Conservation (phyloP, 2,329 filamentous ascomycete genomes). For the Fusarium oxysporum region DNA sequence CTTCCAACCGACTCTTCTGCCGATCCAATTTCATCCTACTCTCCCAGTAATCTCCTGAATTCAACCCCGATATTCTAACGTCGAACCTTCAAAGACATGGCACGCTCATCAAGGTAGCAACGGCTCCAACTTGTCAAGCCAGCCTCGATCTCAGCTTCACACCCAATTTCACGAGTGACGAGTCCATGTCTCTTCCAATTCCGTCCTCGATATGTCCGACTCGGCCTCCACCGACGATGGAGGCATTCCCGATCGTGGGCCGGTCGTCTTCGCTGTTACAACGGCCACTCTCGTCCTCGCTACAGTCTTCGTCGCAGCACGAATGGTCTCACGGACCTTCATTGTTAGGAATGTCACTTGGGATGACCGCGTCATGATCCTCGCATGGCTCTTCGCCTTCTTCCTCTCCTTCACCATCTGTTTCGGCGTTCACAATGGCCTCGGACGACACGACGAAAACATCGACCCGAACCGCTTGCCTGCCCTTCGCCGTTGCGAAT, state of each 20-base stretch:
- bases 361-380: constrained; percentile 85
- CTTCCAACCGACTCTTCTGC: not conserved
- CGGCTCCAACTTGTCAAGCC: constrained; percentile 33
- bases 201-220: constrained; percentile 44
- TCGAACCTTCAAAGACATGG: constrained; percentile 38
- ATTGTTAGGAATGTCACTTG: constrained; percentile 78
- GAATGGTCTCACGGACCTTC: constrained; percentile 77
- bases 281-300: constrained; percentile 75
- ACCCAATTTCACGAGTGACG: constrained; percentile 32
- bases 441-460: constrained; percentile 75
- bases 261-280: constrained; percentile 77
- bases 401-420: constrained; percentile 76
- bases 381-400: constrained; percentile 80
- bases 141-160: constrained; percentile 11
- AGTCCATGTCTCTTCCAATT: constrained; percentile 40
- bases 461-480: constrained; percentile 63
- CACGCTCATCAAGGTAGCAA: constrained; percentile 27
- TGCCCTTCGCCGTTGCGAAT: constrained; percentile 69
- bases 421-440: constrained; percentile 70
- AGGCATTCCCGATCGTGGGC: constrained; percentile 63
- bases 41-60: not conserved
- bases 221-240: constrained; percentile 42
- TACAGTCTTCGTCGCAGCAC: constrained; percentile 78
- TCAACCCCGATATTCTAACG: not conserved
- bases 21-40: not conserved